A percentile compares a stretch with the other conserved stretches of the same genome.
Evolutionary conservation across 345 rosid genomes (phyloP).

Genomic region (Salix dunnii): DNA sequence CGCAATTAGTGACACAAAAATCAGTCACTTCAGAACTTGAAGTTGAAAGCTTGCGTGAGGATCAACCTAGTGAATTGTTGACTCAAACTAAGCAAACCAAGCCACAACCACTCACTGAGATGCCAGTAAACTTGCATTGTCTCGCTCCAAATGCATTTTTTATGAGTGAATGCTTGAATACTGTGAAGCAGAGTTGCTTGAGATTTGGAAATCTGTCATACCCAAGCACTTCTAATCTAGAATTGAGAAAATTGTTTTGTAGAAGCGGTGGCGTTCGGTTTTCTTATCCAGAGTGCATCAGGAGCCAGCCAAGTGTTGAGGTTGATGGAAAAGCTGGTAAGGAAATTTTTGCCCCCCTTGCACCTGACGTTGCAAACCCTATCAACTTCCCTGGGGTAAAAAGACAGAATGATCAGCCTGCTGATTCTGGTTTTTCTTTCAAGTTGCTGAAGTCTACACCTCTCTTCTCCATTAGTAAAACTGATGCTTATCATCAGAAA

Average conservation of each 20-base stretch:
- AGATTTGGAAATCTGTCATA: conserved; percentile 1
- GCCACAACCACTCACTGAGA: neutral
- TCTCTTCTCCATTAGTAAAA: neutral
- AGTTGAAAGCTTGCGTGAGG: neutral
- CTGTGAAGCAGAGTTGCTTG: conserved; percentile 1
- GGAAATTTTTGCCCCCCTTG: neutral
- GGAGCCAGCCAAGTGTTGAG: neutral
- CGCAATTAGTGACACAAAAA: neutral
- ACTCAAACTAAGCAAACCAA: neutral
- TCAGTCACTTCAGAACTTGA: conserved; percentile 4
- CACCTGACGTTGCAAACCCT: neutral
- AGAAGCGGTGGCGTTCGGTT: neutral
- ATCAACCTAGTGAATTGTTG: conserved; percentile 1
- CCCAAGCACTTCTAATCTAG: neutral
- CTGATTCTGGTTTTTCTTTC: neutral
- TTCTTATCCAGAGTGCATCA: neutral
- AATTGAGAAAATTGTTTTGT: neutral
- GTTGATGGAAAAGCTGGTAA: neutral
- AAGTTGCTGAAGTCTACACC: neutral
- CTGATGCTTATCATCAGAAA: neutral
- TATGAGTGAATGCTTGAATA: conserved; percentile 5
- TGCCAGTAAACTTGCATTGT: conserved; percentile 1
- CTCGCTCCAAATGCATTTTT: conserved; percentile 7
- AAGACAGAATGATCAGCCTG: neutral
- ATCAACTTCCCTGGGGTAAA: neutral